These are phyloP conservation scores for Trypanosoma melophagium DNA, from an alignment of 208 protist genomes.

Conservation along the genomic window DNA sequence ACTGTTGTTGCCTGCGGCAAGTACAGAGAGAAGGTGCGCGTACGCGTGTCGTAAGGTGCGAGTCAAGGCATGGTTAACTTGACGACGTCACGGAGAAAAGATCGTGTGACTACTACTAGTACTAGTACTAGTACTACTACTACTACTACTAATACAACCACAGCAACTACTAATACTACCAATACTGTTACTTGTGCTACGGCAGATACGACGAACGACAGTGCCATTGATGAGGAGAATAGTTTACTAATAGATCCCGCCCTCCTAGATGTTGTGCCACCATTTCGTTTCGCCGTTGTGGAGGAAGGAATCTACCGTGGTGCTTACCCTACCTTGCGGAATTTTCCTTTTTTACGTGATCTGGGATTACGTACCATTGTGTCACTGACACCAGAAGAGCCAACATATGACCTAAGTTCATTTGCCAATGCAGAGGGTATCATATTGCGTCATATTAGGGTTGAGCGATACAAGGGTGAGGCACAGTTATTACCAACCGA, in stretches of 20 bases:
- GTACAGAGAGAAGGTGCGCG: too few relatives aligned
- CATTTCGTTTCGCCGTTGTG: slow-evolving; percentile 71
- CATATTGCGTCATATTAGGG: slow-evolving; percentile 60
- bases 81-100: too few relatives aligned
- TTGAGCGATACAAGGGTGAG: slow-evolving; percentile 82
- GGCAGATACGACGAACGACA: too few relatives aligned
- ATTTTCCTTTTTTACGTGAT: slow-evolving; percentile 67
- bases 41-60: too few relatives aligned
- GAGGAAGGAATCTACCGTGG: slow-evolving; percentile 81
- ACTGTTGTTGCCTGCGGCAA: too few relatives aligned
- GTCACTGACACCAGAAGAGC: slow-evolving; percentile 75
- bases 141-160: too few relatives aligned
- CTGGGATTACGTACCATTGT: slow-evolving; percentile 70
- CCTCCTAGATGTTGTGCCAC: slow-evolving; percentile 64
- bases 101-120: too few relatives aligned
- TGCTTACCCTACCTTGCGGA: slow-evolving; percentile 82
- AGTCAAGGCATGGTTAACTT: too few relatives aligned
- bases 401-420: slow-evolving; percentile 72
- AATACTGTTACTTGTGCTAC: too few relatives aligned
- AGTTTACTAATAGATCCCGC: slow-evolving; percentile 15
- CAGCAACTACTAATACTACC: too few relatives aligned
- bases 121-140: too few relatives aligned
- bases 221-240: too few relatives aligned
- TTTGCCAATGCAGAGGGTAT: slow-evolving; percentile 66
- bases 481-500: slow-evolving; percentile 76